These are phyloP conservation scores for Trifolium dubium DNA, from an alignment of 306 rosid genomes.

Conservation along the genomic window DNA sequence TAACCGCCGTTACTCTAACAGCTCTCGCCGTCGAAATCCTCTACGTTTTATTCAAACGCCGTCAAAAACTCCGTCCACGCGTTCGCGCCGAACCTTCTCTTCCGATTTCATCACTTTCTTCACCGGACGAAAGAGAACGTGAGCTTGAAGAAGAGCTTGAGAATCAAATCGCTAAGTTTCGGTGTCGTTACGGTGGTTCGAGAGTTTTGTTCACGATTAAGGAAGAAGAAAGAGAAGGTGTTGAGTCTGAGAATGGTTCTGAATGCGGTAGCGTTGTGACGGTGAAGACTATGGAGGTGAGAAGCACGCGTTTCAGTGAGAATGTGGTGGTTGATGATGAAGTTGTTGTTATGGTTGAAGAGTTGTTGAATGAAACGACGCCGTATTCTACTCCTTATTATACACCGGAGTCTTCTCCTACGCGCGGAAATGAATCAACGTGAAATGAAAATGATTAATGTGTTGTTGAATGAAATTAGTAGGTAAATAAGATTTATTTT, in stretches of 20 bases:
- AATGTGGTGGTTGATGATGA: not conserved
- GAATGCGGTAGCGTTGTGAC: constrained; percentile 21
- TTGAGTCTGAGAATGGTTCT: constrained; percentile 45
- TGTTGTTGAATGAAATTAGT: not conserved
- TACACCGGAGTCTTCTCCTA: constrained; percentile 54
- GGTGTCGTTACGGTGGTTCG: constrained; percentile 40
- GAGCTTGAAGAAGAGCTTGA: constrained; percentile 50
- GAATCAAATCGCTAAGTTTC: constrained; percentile 47
- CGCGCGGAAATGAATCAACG: constrained; percentile 29
- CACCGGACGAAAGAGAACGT: not conserved
- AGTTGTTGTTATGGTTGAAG: constrained; percentile 26
- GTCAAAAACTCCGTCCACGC: constrained; percentile 34
- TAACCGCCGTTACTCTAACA: constrained; percentile 42
- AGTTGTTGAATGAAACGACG: constrained; percentile 43
- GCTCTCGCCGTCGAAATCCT: constrained; percentile 45
- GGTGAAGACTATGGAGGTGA: not conserved
- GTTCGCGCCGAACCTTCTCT: constrained; percentile 46
- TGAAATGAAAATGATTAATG: not conserved
- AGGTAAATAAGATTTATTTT: not conserved
- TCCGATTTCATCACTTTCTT: constrained; percentile 32
- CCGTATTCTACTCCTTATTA: constrained; percentile 54
- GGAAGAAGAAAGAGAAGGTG: constrained; percentile 56
- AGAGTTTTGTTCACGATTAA: constrained; percentile 53
- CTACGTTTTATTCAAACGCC: constrained; percentile 50
- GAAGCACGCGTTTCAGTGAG: constrained; percentile 25